A percentile compares a stretch with the other conserved stretches of the same genome.
Evolutionary conservation across 345 rosid genomes (phyloP).

Genomic region (Eucalyptus tenuipes): DNA sequence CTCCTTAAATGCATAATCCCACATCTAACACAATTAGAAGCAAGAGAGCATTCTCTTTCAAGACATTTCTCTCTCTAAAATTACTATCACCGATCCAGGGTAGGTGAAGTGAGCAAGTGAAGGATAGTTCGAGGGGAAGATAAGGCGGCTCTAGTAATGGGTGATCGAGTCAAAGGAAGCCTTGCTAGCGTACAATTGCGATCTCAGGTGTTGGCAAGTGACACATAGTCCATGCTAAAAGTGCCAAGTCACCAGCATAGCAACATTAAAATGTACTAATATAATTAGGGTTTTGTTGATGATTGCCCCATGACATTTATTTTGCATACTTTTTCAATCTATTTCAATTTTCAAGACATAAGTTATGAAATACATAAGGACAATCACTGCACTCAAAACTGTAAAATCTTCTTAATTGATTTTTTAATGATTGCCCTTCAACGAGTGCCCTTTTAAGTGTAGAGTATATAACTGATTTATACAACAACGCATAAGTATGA

Average conservation of each 20-base stretch:
- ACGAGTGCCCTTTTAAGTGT: neutral
- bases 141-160: neutral
- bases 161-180: neutral
- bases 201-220: neutral
- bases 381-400: neutral
- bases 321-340: neutral
- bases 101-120: neutral
- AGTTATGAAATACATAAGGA: neutral
- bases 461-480: neutral
- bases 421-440: neutral
- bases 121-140: neutral
- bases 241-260: neutral
- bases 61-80: neutral
- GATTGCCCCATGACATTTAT: neutral
- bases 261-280: neutral
- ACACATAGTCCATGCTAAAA: neutral
- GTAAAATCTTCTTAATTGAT: neutral
- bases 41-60: neutral
- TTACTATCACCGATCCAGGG: neutral
- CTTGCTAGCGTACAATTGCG: neutral
- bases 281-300: neutral
- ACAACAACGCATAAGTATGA: neutral
- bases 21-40: neutral
- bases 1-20: neutral
- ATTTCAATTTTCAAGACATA: neutral